Evolutionary conservation across 2,329 filamentous ascomycete genomes (phyloP).

Genomic region (Sclerotinia subarctica): DNA sequence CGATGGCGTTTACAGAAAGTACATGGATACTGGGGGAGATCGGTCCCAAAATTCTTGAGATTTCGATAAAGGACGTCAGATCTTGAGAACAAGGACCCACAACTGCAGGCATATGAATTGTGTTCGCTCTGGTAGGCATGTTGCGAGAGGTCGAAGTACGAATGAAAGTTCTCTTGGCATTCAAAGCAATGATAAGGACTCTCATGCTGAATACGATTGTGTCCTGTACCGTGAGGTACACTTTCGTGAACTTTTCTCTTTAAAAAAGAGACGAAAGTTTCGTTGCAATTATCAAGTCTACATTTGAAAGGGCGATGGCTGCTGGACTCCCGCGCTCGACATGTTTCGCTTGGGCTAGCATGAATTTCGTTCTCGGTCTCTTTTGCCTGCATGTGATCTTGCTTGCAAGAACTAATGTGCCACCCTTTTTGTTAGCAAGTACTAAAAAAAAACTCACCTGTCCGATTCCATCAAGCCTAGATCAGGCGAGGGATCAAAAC

Average conservation of each 20-base stretch:
- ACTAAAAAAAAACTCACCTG: conserved; percentile 31
- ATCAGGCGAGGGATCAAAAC: background rate
- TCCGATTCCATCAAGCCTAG: conserved; percentile 22
- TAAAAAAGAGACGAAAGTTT: conserved; percentile 10
- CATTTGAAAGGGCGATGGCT: background rate
- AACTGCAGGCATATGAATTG: conserved; percentile 28
- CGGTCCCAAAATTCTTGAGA: conserved; percentile 26
- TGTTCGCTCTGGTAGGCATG: conserved; percentile 25
- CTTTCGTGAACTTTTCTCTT: conserved; percentile 23
- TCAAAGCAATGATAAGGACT: conserved; percentile 23
- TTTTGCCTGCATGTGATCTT: too few relatives aligned
- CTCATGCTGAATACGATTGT: conserved; percentile 8
- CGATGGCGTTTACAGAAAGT: conserved; percentile 38
- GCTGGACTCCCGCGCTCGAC: background rate
- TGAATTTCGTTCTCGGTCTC: too few relatives aligned
- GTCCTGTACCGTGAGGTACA: conserved; percentile 16
- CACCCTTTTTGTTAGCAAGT: conserved; percentile 33
- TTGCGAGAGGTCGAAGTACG: conserved; percentile 23
- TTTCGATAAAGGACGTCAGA: conserved; percentile 36
- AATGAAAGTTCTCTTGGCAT: conserved; percentile 15
- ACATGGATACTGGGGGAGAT: conserved; percentile 35
- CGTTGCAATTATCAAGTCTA: conserved; percentile 4
- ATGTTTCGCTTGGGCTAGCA: too few relatives aligned
- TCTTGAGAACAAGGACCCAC: conserved; percentile 35
- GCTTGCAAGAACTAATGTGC: too few relatives aligned